Evolutionary conservation across 345 rosid genomes (phyloP).

Genomic region (Euphorbia lathyris): DNA sequence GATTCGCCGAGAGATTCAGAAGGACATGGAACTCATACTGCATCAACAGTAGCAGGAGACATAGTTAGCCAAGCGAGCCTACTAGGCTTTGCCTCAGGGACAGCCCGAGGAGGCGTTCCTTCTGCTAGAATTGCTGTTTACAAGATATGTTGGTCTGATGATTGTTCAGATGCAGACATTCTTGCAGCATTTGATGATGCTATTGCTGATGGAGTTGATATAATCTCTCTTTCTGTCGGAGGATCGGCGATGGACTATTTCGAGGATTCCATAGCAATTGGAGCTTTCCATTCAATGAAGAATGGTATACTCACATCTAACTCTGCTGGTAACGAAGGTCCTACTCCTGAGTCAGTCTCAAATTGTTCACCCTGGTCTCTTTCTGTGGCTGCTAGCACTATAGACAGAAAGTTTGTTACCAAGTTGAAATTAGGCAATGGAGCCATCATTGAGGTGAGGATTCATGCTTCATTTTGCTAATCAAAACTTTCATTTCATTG

Average conservation of each 20-base stretch:
- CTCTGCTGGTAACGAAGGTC: slow-evolving; percentile 32
- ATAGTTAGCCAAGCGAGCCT: slow-evolving; percentile 5
- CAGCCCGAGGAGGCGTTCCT: slow-evolving; percentile 21
- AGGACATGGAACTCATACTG: slow-evolving; percentile 20
- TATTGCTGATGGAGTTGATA: slow-evolving; percentile 20
- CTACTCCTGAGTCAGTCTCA: not conserved
- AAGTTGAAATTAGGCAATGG: slow-evolving; percentile 25
- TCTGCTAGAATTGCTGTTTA: slow-evolving; percentile 18
- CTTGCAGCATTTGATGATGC: slow-evolving; percentile 25
- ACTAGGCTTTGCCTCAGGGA: slow-evolving; percentile 11
- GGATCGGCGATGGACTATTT: slow-evolving; percentile 2
- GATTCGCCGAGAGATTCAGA: slow-evolving; percentile 16
- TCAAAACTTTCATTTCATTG: not conserved
- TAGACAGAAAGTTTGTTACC: slow-evolving; percentile 24
- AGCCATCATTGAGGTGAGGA: slow-evolving; percentile 12
- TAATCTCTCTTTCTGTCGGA: slow-evolving; percentile 19
- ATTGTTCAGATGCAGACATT: slow-evolving; percentile 17
- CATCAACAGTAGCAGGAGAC: slow-evolving; percentile 20
- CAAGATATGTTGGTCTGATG: slow-evolving; percentile 21
- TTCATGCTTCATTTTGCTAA: not conserved
- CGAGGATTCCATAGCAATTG: slow-evolving; percentile 3
- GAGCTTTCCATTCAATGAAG: slow-evolving; percentile 21
- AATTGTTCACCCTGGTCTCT: slow-evolving; percentile 36
- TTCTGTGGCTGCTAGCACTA: slow-evolving; percentile 36
- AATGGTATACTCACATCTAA: slow-evolving; percentile 15